Evolutionary conservation across 768 basidiomycete species (phyloP), one percentile per base, ranked within the genome.

Genomic region (Antrodiella citrinella): DNA sequence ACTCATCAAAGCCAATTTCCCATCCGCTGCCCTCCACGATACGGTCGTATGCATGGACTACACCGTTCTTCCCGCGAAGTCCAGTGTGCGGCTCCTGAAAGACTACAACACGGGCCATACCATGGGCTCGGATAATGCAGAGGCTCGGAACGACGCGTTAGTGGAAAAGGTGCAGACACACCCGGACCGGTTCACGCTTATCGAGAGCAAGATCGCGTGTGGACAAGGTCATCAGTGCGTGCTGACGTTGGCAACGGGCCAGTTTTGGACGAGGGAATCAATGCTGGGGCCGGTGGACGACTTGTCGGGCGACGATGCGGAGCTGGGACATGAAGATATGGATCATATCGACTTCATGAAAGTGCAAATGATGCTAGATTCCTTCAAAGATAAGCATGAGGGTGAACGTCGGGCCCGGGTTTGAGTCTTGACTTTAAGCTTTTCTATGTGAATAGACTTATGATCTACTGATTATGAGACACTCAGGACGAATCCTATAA

Each of bases 41-140:
- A 59, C 69, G 48, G 57, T 69, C 42, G 59, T 69, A 21, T 61
- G 58, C 50, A 67, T 69, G 47, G 64, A 71, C 62, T 70, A 67
- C 54, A 60, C 60, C n/a, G 52, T 47, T n/a, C 24, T 61, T 1
- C 69, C 69, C 0, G 51, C 62, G 1, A 56, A 51, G 35, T 69
- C 63, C 51, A 48, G 55, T 20, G 40, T 71, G 10, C 44, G 59
- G 23, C 60, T 59, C 4, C 61, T 72, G 4, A 45, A 47, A 1
- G 44, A 25, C 11, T 58, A 55, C 48, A 26, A 48, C 40, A 30
- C 52, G 18, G 47, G 39, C 15, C 22, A 44, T 15, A 11, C 43
- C 15, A 60, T 60, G 11, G 59, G 59, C 1, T 61, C 63, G 21
- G 47, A 49, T 19, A 67, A 65, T 43, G 56, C 63, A n/a, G 62